Evolutionary conservation across 2,329 filamentous ascomycete genomes (phyloP).

Genomic region (Parastagonospora avenae): DNA sequence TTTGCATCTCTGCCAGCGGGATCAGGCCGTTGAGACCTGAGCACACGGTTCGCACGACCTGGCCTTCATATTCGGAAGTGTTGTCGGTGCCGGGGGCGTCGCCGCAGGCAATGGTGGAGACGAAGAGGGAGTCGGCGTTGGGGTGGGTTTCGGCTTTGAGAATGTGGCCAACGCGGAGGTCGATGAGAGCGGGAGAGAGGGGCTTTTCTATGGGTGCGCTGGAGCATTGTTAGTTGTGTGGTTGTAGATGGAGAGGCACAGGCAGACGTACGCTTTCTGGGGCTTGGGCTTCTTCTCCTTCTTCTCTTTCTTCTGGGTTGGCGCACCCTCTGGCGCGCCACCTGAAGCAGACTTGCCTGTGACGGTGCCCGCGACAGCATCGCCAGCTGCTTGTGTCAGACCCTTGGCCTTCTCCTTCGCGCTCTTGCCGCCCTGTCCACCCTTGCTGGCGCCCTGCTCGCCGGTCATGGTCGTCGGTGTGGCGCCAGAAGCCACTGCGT

Average conservation of each 20-base stretch:
- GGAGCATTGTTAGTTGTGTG: slow-evolving; percentile 29
- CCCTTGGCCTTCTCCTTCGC: slow-evolving; percentile 55
- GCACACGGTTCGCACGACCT: slow-evolving; percentile 92
- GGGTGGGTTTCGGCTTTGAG: slow-evolving; percentile 95
- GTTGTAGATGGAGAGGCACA: background rate
- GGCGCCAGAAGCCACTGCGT: slow-evolving; percentile 59
- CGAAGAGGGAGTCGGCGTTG: slow-evolving; percentile 93
- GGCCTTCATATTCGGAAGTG: slow-evolving; percentile 88
- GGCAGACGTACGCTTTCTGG: slow-evolving; percentile 52
- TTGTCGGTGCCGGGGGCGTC: slow-evolving; percentile 85
- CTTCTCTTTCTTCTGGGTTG: slow-evolving; percentile 70
- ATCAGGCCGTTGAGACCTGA: slow-evolving; percentile 93
- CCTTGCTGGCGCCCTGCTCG: slow-evolving; percentile 30
- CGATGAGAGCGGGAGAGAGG: slow-evolving; percentile 83
- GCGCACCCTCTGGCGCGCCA: slow-evolving; percentile 49
- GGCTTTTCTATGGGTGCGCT: slow-evolving; percentile 69
- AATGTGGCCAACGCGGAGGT: slow-evolving; percentile 95
- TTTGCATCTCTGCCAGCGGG: slow-evolving; percentile 94
- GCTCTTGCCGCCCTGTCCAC: slow-evolving; percentile 51
- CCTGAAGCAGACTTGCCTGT: slow-evolving; percentile 44
- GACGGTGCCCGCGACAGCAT: slow-evolving; percentile 56
- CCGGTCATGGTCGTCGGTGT: slow-evolving; percentile 46
- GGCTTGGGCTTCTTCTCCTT: slow-evolving; percentile 92
- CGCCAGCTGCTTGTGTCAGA: slow-evolving; percentile 60
- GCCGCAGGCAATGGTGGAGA: slow-evolving; percentile 93